Conservation (phyloP, 495 filamentous ascomycete genomes). For the Penicillium flavigenum region DNA sequence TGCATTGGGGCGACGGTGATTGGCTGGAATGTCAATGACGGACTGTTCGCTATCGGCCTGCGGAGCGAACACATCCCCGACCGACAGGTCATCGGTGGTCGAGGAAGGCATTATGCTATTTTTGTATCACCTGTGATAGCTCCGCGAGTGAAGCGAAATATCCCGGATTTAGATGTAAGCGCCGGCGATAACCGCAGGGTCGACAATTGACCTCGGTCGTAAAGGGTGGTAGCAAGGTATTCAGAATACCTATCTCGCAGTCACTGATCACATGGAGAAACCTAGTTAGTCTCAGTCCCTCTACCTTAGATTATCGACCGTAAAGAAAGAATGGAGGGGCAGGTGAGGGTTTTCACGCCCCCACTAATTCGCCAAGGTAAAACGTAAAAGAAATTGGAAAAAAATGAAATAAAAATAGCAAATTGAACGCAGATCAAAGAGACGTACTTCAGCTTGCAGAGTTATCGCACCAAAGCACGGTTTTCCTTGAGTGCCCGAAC, state of each 20-base stretch:
- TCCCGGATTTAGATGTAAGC: not conserved
- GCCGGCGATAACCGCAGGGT: conserved; percentile 15
- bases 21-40: conserved; percentile 25
- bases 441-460: conserved; percentile 22
- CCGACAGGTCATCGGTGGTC: conserved; percentile 40
- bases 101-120: conserved; percentile 27
- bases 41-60: conserved; percentile 42
- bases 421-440: not conserved
- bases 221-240: conserved; percentile 22
- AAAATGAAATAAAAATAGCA: not conserved
- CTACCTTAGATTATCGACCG: not conserved
- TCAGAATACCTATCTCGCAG: conserved; percentile 18
- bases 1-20: conserved; percentile 27
- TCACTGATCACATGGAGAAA: conserved; percentile 16
- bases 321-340: conserved; percentile 24
- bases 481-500: conserved; percentile 5
- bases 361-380: conserved; percentile 20
- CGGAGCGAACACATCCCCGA: conserved; percentile 47
- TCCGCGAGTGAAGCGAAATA: conserved; percentile 4
- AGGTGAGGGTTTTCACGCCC: conserved; percentile 22
- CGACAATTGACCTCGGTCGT: conserved; percentile 26
- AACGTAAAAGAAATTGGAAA: conserved; percentile 3
- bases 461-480: conserved; percentile 5
- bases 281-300: conserved; percentile 19
- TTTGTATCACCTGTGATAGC: not conserved